Conservation (phyloP, 116 monocot genomes). For the Phalaenopsis hybrid region DNA sequence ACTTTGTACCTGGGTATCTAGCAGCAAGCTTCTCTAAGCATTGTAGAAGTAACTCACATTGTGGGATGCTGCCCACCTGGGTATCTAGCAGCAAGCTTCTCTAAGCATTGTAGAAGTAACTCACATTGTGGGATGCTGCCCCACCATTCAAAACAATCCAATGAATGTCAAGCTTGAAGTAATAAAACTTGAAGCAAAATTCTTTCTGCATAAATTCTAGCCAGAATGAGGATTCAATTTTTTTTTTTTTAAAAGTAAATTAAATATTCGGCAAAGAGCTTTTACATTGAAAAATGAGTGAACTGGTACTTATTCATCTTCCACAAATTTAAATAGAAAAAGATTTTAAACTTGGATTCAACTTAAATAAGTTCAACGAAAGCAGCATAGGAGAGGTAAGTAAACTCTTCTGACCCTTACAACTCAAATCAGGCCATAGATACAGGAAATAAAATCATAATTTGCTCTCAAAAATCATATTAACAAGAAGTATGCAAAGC, state of each 20-base stretch:
- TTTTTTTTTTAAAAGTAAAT: not conserved
- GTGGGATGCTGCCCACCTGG: constrained; percentile 59
- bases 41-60: constrained; percentile 55
- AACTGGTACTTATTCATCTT: not conserved
- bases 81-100: constrained; percentile 79
- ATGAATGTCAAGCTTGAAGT: not conserved
- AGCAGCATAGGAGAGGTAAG: too few species aligned
- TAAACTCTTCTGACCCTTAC: not conserved
- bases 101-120: constrained; percentile 63
- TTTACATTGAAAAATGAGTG: not conserved
- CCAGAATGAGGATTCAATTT: not conserved
- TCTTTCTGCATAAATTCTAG: too few species aligned
- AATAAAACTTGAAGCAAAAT: not conserved
- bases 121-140: constrained; percentile 63
- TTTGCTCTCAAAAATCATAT: not conserved
- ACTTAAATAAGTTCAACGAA: too few species aligned
- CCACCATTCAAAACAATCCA: constrained; percentile 8
- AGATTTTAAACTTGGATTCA: not conserved
- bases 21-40: constrained; percentile 83
- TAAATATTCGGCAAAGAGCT: not conserved
- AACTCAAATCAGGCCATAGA: not conserved
- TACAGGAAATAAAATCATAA: not conserved
- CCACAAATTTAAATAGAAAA: not conserved
- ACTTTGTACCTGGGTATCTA: constrained; percentile 83
- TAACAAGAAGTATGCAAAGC: not conserved